Evolutionary conservation across 805 yeast genomes (phyloP).

Genomic region (Nakazawaea wickerhamii): DNA sequence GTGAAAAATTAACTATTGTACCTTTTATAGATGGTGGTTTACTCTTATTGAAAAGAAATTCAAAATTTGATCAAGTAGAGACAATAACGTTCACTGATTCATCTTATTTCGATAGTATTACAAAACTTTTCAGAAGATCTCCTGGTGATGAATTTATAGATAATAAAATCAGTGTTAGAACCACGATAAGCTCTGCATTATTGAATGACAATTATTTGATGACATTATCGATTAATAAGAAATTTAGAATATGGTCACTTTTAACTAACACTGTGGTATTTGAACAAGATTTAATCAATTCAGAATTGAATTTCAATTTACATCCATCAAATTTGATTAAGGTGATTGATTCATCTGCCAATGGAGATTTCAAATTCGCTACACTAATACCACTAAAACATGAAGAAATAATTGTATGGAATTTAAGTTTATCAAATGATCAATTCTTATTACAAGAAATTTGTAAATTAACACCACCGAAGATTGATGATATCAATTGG

Average conservation of each 20-base stretch:
- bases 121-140: conserved; percentile 19
- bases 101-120: conserved; percentile 33
- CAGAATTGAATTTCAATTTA: neutral
- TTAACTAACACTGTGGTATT: conserved; percentile 22
- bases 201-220: conserved; percentile 26
- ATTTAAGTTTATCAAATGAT: neutral
- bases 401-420: conserved; percentile 4
- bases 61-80: conserved; percentile 16
- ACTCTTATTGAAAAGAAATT: conserved; percentile 41
- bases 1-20: conserved; percentile 34
- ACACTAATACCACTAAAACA: conserved; percentile 5
- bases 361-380: neutral
- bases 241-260: conserved; percentile 58
- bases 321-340: conserved; percentile 3
- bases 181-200: conserved; percentile 12
- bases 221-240: conserved; percentile 50
- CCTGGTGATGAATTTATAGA: conserved; percentile 18
- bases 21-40: conserved; percentile 76
- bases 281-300: conserved; percentile 16
- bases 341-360: conserved; percentile 1
- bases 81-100: conserved; percentile 46
- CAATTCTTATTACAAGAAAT: conserved; percentile 2
- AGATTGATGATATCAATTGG: conserved; percentile 2
- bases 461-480: neutral
- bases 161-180: conserved; percentile 19